These are phyloP conservation scores for Mycena polygramma DNA, from an alignment of 768 basidiomycete genomes.

Conservation along the genomic window DNA sequence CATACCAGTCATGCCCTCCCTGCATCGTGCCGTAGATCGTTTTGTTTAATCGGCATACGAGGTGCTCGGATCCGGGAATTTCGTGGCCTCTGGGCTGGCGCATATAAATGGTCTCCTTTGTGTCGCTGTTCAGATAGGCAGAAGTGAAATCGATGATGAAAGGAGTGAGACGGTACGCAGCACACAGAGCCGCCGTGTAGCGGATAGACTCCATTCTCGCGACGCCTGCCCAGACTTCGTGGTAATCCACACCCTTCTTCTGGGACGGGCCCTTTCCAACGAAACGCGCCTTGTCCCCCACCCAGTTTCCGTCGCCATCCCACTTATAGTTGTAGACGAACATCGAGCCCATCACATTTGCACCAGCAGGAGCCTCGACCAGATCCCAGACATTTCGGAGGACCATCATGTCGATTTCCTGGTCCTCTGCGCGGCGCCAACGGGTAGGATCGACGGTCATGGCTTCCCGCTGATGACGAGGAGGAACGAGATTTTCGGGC, in stretches of 20 bases:
- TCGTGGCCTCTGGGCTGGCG: constrained; percentile 36
- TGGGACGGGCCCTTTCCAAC: not conserved
- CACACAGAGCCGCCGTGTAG: not conserved
- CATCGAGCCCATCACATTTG: constrained; percentile 8
- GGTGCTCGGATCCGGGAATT: not conserved
- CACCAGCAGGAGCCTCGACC: not conserved
- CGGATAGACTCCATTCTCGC: constrained; percentile 1
- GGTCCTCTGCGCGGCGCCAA: not conserved
- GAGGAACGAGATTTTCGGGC: not conserved
- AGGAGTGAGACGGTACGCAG: not conserved
- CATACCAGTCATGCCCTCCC: constrained; percentile 6
- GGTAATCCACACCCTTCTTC: not conserved
- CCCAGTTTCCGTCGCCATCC: constrained; percentile 9
- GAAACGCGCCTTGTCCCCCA: not conserved
- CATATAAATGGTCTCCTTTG: constrained; percentile 44
- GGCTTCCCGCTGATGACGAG: not conserved
- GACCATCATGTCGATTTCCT: not conserved
- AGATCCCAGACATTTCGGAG: not conserved
- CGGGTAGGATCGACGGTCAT: not conserved
- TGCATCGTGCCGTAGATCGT: constrained; percentile 18
- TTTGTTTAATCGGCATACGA: constrained; percentile 4
- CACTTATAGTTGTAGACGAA: constrained; percentile 1
- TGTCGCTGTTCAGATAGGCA: constrained; percentile 42
- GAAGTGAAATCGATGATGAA: constrained; percentile 37
- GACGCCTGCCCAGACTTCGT: not conserved